Percentiles rank a stretch among this genome's conserved stretches.
phyloP scores from a whole-genome alignment of 305 asterid genomes.

The Fraxinus platypoda region DNA sequence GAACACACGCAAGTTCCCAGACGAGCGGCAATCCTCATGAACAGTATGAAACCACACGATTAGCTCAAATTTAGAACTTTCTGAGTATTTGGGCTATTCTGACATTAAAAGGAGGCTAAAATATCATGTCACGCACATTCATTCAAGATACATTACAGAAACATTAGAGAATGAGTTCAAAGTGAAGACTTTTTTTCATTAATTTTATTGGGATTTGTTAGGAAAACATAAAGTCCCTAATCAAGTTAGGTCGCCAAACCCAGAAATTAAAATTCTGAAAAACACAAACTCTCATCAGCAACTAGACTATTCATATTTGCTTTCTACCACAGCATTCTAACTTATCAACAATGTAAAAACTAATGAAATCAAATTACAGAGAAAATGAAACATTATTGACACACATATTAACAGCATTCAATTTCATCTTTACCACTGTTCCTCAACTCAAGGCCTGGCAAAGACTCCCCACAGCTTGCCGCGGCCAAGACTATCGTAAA shows the following conservation, averaged over 20 bases:
- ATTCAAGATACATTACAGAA: not conserved
- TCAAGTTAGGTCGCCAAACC: constrained; percentile 58
- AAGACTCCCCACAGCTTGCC: constrained; percentile 82
- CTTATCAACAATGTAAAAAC: constrained; percentile 44
- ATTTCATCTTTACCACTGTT: not conserved
- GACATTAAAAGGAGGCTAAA: not conserved
- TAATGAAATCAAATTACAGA: constrained; percentile 12
- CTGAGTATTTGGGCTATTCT: not conserved
- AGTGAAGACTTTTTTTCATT: constrained; percentile 27
- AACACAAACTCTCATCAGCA: constrained; percentile 33
- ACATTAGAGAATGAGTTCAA: constrained; percentile 25
- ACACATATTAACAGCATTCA: constrained; percentile 23
- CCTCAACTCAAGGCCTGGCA: constrained; percentile 34
- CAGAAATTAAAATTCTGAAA: constrained; percentile 21
- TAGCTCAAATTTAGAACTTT: not conserved
- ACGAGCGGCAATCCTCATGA: not conserved
- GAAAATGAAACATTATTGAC: constrained; percentile 27
- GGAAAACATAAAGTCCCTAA: constrained; percentile 31
- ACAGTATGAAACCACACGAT: not conserved
- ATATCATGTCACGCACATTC: not conserved
- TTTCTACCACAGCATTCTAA: constrained; percentile 35
- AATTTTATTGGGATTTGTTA: constrained; percentile 35
- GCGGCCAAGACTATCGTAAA: constrained; percentile 53
- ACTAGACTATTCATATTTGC: constrained; percentile 29
- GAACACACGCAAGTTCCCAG: not conserved